Conservation (phyloP, 2,329 filamentous ascomycete species). For the Davidsoniella neocaledoniae region DNA sequence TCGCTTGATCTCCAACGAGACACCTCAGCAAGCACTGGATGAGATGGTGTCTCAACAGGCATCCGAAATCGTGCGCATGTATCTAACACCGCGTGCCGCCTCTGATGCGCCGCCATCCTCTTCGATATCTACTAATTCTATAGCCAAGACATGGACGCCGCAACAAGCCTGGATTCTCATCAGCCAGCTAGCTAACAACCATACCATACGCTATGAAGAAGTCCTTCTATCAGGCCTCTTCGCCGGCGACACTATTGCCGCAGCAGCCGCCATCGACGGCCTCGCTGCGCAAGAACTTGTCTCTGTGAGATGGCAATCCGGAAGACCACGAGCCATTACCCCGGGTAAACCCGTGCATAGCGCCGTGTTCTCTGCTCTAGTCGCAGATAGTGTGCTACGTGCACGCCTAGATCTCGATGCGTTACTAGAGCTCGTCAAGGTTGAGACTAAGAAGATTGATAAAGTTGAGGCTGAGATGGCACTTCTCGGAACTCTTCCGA, state of each 20-base stretch:
- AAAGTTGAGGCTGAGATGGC: conserved; percentile 65
- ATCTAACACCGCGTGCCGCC: conserved; percentile 36
- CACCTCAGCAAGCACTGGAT: conserved; percentile 59
- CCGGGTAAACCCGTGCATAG: conserved; percentile 77
- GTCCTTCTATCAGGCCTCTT: conserved; percentile 64
- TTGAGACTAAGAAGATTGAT: conserved; percentile 57
- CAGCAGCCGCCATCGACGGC: conserved; percentile 47
- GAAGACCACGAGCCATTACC: conserved; percentile 60
- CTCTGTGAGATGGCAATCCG: conserved; percentile 52
- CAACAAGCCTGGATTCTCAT: conserved; percentile 87
- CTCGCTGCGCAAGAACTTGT: conserved; percentile 80
- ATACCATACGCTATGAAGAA: conserved; percentile 67
- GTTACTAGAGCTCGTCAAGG: conserved; percentile 49
- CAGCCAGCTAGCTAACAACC: conserved; percentile 53
- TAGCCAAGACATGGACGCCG: conserved; percentile 45
- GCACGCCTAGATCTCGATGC: conserved; percentile 59
- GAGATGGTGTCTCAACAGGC: conserved; percentile 84
- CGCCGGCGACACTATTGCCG: conserved; percentile 31
- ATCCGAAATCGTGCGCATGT: conserved; percentile 86
- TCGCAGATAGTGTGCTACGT: conserved; percentile 53
- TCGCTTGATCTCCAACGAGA: conserved; percentile 73
- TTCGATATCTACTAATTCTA: not conserved
- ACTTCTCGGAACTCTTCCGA: conserved; percentile 52
- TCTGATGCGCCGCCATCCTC: conserved; percentile 12
- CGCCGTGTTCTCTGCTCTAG: conserved; percentile 60